Conservation (phyloP, 805 yeast species). For the Diddensiella santjacobensis region DNA sequence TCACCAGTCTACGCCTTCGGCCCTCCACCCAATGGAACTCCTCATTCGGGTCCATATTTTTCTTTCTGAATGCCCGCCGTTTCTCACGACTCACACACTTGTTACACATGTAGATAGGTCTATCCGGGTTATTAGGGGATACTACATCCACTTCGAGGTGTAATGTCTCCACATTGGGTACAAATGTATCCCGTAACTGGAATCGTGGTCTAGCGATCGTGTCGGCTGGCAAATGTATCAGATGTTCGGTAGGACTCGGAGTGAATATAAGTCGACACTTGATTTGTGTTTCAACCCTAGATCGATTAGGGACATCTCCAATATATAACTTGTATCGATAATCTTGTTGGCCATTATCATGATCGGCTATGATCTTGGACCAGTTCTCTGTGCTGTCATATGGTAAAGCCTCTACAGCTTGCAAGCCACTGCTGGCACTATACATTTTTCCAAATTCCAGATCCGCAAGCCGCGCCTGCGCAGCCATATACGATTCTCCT, state of each 20-base stretch:
- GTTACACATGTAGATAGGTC: slow-evolving; percentile 70
- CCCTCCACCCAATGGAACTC: slow-evolving; percentile 78
- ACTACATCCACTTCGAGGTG: slow-evolving; percentile 74
- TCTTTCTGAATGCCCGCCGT: slow-evolving; percentile 89
- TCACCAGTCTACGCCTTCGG: slow-evolving; percentile 73
- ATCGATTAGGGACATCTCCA: slow-evolving; percentile 63
- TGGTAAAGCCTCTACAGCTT: neutral
- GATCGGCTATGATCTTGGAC: slow-evolving; percentile 2
- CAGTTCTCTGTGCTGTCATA: slow-evolving; percentile 2
- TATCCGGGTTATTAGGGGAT: slow-evolving; percentile 41
- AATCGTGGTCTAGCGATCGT: slow-evolving; percentile 83
- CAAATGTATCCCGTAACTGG: slow-evolving; percentile 45
- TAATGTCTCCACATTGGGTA: slow-evolving; percentile 29
- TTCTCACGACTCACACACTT: slow-evolving; percentile 91
- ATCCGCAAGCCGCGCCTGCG: slow-evolving; percentile 49
- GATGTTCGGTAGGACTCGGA: slow-evolving; percentile 71
- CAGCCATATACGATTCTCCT: slow-evolving; percentile 35
- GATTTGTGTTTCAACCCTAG: slow-evolving; percentile 95
- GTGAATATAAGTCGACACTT: slow-evolving; percentile 64
- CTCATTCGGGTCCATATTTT: slow-evolving; percentile 64
- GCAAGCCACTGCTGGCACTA: neutral
- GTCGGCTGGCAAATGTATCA: slow-evolving; percentile 80
- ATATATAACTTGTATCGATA: slow-evolving; percentile 21
- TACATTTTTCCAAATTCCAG: slow-evolving; percentile 48
- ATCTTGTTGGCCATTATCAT: neutral